phyloP scores from a whole-genome alignment of 805 yeast species.

The Saccharomycopsis schoenii region DNA sequence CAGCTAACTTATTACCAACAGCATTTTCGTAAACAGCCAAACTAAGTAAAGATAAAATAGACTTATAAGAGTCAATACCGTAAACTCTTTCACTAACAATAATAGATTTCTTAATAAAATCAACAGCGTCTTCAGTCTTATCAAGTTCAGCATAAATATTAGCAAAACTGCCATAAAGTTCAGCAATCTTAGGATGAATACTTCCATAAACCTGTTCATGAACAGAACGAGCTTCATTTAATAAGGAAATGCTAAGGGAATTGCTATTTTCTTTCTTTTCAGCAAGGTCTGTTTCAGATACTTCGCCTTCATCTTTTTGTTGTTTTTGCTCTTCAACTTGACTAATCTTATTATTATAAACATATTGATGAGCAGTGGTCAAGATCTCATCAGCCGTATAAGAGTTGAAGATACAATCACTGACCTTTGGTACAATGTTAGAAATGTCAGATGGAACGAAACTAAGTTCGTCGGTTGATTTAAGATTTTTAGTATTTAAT shows the following conservation, averaged over 20 bases:
- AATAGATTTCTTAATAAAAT: slow-evolving; percentile 56
- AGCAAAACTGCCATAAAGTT: slow-evolving; percentile 55
- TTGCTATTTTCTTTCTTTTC: slow-evolving; percentile 22
- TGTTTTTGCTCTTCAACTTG: not conserved
- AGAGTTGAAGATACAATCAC: slow-evolving; percentile 59
- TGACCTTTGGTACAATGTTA: slow-evolving; percentile 64
- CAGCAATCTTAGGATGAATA: slow-evolving; percentile 71
- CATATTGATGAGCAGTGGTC: slow-evolving; percentile 45
- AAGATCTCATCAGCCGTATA: slow-evolving; percentile 65
- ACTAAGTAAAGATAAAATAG: slow-evolving; percentile 61
- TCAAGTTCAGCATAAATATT: slow-evolving; percentile 55
- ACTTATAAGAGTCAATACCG: slow-evolving; percentile 76
- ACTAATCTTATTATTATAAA: slow-evolving; percentile 24
- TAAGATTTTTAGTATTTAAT: slow-evolving; percentile 43
- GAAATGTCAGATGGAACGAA: slow-evolving; percentile 52
- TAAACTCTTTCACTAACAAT: slow-evolving; percentile 66
- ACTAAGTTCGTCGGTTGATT: slow-evolving; percentile 27
- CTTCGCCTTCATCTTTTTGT: not conserved
- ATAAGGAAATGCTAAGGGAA: slow-evolving; percentile 49
- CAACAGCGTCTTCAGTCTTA: slow-evolving; percentile 47
- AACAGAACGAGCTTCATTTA: slow-evolving; percentile 61
- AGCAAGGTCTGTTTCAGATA: slow-evolving; percentile 26
- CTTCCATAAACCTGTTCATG: slow-evolving; percentile 79
- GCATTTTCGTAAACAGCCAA: slow-evolving; percentile 63
- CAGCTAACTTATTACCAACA: slow-evolving; percentile 46